A percentile compares a stretch with the other conserved stretches of the same genome.
Conservation (phyloP, 495 filamentous ascomycete genomes). For the Acidomyces sp. region DNA sequence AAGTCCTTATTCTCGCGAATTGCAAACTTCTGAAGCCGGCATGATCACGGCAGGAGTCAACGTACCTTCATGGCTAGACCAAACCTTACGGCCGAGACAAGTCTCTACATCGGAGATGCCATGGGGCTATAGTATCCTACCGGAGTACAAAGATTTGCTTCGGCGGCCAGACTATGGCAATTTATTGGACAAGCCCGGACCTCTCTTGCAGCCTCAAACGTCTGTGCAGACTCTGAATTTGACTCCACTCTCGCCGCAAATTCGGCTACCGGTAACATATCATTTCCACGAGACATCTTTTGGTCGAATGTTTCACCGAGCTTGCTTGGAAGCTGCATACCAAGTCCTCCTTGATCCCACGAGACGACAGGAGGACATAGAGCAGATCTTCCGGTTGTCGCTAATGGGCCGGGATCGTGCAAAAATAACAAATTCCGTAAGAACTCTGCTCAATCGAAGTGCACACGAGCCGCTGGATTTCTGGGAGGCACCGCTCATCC, state of each 20-base stretch:
- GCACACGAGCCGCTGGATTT: slow-evolving; percentile 40
- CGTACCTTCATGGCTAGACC: slow-evolving; percentile 17
- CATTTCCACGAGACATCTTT: slow-evolving; percentile 55
- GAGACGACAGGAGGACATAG: slow-evolving; percentile 36
- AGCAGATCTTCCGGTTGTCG: slow-evolving; percentile 53
- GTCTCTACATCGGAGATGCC: too few species aligned
- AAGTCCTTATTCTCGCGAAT: too few species aligned
- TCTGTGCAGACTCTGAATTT: too few species aligned
- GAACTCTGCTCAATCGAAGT: slow-evolving; percentile 28
- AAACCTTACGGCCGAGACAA: slow-evolving; percentile 1
- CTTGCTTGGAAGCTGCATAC: slow-evolving; percentile 49
- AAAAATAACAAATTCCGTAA: slow-evolving; percentile 35
- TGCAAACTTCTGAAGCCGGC: too few species aligned
- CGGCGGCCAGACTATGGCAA: too few species aligned
- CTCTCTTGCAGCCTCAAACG: too few species aligned
- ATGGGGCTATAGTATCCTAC: too few species aligned
- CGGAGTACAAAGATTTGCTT: too few species aligned
- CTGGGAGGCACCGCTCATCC: slow-evolving; percentile 49
- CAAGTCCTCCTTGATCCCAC: slow-evolving; percentile 44
- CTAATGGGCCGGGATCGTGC: slow-evolving; percentile 42
- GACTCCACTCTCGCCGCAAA: background rate
- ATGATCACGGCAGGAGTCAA: too few species aligned
- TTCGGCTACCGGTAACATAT: slow-evolving; percentile 22
- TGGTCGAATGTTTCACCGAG: slow-evolving; percentile 54
- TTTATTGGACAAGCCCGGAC: too few species aligned